Conservation (phyloP, 2,329 filamentous ascomycete genomes). For the Verticillium nubilum region DNA sequence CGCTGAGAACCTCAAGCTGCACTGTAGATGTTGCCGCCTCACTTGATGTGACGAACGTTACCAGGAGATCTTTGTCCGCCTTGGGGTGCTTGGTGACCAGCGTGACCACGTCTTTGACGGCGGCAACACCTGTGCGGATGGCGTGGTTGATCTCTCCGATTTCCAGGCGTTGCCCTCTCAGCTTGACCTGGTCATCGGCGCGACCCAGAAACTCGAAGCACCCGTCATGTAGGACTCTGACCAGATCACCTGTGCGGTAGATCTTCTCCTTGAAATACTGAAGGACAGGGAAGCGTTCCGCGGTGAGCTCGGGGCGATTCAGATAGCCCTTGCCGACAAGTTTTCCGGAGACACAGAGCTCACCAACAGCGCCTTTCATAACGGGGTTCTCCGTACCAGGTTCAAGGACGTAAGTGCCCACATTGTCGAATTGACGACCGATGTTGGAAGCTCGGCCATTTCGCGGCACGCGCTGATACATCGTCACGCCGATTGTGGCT, state of each 20-base stretch:
- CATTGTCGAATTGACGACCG: slow-evolving; percentile 79
- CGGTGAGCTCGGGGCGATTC: slow-evolving; percentile 71
- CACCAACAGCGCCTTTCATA: slow-evolving; percentile 72
- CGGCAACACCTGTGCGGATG: slow-evolving; percentile 55
- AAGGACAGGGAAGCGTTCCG: slow-evolving; percentile 68
- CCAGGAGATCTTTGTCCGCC: slow-evolving; percentile 75
- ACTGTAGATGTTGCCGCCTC: not conserved
- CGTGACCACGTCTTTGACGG: slow-evolving; percentile 66
- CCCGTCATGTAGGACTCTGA: slow-evolving; percentile 72
- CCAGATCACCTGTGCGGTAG: slow-evolving; percentile 86
- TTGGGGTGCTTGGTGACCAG: slow-evolving; percentile 65
- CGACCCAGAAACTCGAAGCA: slow-evolving; percentile 85
- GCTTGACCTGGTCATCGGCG: slow-evolving; percentile 86
- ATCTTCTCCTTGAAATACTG: slow-evolving; percentile 52
- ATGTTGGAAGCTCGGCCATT: slow-evolving; percentile 85
- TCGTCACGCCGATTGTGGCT: slow-evolving; percentile 87
- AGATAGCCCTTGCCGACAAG: slow-evolving; percentile 88
- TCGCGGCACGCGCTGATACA: slow-evolving; percentile 73
- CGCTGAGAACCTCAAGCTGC: slow-evolving; percentile 17
- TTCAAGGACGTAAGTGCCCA: slow-evolving; percentile 73
- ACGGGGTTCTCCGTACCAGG: slow-evolving; percentile 67
- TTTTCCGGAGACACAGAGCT: slow-evolving; percentile 82
- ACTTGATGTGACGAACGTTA: slow-evolving; percentile 62
- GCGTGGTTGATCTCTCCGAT: slow-evolving; percentile 87
- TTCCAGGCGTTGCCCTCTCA: slow-evolving; percentile 83